Evolutionary conservation across 2,329 filamentous ascomycete species (phyloP), one percentile per base, ranked within the genome.

Genomic region (Penicillium sp.): DNA sequence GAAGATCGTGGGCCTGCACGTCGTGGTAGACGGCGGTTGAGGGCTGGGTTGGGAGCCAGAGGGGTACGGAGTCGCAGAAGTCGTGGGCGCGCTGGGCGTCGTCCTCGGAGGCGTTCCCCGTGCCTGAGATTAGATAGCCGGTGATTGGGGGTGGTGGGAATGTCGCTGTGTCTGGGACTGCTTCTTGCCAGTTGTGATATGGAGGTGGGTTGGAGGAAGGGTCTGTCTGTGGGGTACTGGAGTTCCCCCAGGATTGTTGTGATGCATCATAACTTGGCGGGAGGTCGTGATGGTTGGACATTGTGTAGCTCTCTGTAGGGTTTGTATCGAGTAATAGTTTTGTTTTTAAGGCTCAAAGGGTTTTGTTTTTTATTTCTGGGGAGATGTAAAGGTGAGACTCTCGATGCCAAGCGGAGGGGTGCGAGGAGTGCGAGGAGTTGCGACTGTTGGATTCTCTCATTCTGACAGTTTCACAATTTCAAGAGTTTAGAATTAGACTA

Each of bases 181-280:
- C 70, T 35, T 69, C 66, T 45, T 78, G 75, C 81, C 81, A 84
- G 64, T 81, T 78, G 62, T 83, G 80, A 58, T 82, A 81, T 24
- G 77, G 75, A 17, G 78, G 78, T 13, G 78, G 78, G 22, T 65
- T 41, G 4, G 38, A 40, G 38, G 17, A 39, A 6, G 32, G 19
- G 3, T 34, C 17, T 6, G 22, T 28, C 37, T 50, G 48, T 41
- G 22, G 40, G 12, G n/a, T 45, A 5, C 15, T 15, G 24, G 32
- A 33, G 32, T 10, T 37, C 13, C 26, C 33, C 43, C 43, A 40
- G 26, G 35, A 43, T 42, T 40, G 8, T 39, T 45, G 37, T 42
- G 47, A 49, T 44, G 47, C 34, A 33, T 49, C 47, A 33, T 49
- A 49, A 26, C 47, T 49, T 42, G 48, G 48, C 43, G 43, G 48